phyloP scores from a whole-genome alignment of 2,329 filamentous ascomycete genomes.

The Leptographium lundbergii region DNA sequence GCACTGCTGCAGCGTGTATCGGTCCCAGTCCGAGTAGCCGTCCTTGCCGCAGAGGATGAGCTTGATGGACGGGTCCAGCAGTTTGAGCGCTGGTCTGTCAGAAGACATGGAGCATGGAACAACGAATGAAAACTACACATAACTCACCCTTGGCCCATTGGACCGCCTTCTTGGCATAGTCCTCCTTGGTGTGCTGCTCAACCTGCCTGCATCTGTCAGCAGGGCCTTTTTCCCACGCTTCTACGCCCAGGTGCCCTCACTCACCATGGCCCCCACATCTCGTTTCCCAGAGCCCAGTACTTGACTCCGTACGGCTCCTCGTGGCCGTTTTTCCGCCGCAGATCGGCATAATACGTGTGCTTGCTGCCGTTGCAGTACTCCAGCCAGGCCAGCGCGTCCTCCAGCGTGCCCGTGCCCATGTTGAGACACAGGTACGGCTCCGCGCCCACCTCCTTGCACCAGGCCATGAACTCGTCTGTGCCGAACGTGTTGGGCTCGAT shows the following conservation, averaged over 20 bases:
- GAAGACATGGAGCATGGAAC: not conserved
- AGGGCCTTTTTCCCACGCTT: not conserved
- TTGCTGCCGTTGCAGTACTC: slow-evolving; percentile 76
- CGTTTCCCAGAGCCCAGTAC: slow-evolving; percentile 79
- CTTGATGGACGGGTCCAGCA: slow-evolving; percentile 55
- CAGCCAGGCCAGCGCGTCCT: slow-evolving; percentile 57
- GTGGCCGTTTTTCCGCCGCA: slow-evolving; percentile 62
- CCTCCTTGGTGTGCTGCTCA: slow-evolving; percentile 54
- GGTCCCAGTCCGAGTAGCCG: slow-evolving; percentile 59
- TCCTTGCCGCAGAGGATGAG: slow-evolving; percentile 67
- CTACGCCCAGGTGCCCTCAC: not conserved
- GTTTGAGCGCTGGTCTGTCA: slow-evolving; percentile 37
- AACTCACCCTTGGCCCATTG: slow-evolving; percentile 50
- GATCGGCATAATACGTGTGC: slow-evolving; percentile 71
- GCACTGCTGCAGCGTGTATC: slow-evolving; percentile 59
- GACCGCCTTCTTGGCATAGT: slow-evolving; percentile 54
- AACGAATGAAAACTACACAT: too few species aligned
- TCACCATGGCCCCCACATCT: slow-evolving; percentile 44
- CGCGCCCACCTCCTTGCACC: slow-evolving; percentile 59
- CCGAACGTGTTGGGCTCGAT: slow-evolving; percentile 69
- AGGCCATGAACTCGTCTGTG: slow-evolving; percentile 77
- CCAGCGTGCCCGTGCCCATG: slow-evolving; percentile 59
- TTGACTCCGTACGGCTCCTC: slow-evolving; percentile 69
- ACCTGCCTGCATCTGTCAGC: slow-evolving; percentile 38
- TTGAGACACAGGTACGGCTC: slow-evolving; percentile 74